A percentile compares a stretch with the other conserved stretches of the same genome.
phyloP scores from a whole-genome alignment of 2,329 filamentous ascomycete genomes.

The Phyllosticta citribraziliensis region DNA sequence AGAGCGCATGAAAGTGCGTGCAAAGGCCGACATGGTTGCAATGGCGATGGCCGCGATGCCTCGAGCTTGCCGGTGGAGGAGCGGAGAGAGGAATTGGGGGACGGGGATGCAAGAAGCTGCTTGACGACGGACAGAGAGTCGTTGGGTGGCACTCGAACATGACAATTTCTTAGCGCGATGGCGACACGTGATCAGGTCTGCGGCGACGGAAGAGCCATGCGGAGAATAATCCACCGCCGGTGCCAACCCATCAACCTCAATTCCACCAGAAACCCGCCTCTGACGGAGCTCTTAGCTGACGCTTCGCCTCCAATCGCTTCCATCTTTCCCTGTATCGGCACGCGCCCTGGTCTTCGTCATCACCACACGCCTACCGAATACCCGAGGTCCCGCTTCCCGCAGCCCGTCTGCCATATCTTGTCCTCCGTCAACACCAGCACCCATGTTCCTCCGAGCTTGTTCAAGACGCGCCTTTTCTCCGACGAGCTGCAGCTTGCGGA shows the following conservation, averaged over 20 bases:
- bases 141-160: not conserved
- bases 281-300: conserved; percentile 10
- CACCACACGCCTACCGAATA: conserved; percentile 17
- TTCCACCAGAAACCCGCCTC: not conserved
- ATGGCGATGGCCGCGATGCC: not conserved
- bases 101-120: conserved; percentile 13
- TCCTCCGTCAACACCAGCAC: conserved; percentile 10
- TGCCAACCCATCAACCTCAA: not conserved
- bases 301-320: conserved; percentile 3
- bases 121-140: not conserved
- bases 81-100: conserved; percentile 15
- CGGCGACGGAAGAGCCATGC: not conserved
- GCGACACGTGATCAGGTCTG: not conserved
- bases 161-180: conserved; percentile 21
- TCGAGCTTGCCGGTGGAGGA: conserved; percentile 14
- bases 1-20: conserved; percentile 75
- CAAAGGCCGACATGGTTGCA: conserved; percentile 66
- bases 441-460: conserved; percentile 37
- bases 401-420: not conserved
- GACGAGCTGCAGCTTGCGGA: conserved; percentile 30
- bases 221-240: not conserved
- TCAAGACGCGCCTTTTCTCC: conserved; percentile 30
- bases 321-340: not conserved
- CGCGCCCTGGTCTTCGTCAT: not conserved
- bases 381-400: conserved; percentile 27